Conservation (phyloP, 176 grass and related monocot species). For the Otatea glauca region DNA sequence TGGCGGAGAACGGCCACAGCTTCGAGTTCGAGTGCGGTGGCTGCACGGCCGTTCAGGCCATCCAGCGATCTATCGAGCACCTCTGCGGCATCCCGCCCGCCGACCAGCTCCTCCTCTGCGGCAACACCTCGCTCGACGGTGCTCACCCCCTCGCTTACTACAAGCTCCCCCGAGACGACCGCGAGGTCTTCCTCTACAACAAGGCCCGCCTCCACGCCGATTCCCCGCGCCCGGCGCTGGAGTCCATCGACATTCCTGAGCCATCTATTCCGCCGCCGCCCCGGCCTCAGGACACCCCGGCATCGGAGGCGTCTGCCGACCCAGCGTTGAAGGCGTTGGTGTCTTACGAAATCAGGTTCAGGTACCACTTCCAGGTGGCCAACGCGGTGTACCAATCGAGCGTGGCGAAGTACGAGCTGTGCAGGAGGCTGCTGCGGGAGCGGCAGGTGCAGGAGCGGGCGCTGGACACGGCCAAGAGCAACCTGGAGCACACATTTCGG, state of each 20-base stretch:
- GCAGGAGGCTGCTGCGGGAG: slow-evolving; percentile 76
- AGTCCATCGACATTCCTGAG: slow-evolving; percentile 65
- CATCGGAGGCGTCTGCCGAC: slow-evolving; percentile 53
- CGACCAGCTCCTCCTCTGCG: slow-evolving; percentile 85
- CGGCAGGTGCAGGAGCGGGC: slow-evolving; percentile 88
- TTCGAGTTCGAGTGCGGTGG: slow-evolving; percentile 91
- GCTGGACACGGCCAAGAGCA: slow-evolving; percentile 78
- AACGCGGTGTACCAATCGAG: slow-evolving; percentile 67
- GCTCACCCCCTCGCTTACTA: slow-evolving; percentile 67
- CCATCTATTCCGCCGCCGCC: slow-evolving; percentile 58
- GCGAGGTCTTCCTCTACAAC: slow-evolving; percentile 95
- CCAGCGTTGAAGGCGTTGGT: slow-evolving; percentile 80
- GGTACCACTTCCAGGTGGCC: slow-evolving; percentile 86
- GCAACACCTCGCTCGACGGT: slow-evolving; percentile 74
- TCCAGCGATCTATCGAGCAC: slow-evolving; percentile 67
- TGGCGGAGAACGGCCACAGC: slow-evolving; percentile 90
- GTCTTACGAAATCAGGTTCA: slow-evolving; percentile 80
- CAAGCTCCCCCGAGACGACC: slow-evolving; percentile 82
- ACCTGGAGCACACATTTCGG: slow-evolving; percentile 78
- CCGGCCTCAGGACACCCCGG: slow-evolving; percentile 50
- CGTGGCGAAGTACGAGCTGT: slow-evolving; percentile 67
- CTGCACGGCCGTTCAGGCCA: slow-evolving; percentile 62
- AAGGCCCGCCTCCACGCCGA: slow-evolving; percentile 67
- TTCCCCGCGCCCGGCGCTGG: slow-evolving; percentile 54
- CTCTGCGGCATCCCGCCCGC: slow-evolving; percentile 57